These are phyloP conservation scores for Fusarium solani-melongenae DNA, from an alignment of 2,329 filamentous ascomycete genomes.

Conservation along the genomic window DNA sequence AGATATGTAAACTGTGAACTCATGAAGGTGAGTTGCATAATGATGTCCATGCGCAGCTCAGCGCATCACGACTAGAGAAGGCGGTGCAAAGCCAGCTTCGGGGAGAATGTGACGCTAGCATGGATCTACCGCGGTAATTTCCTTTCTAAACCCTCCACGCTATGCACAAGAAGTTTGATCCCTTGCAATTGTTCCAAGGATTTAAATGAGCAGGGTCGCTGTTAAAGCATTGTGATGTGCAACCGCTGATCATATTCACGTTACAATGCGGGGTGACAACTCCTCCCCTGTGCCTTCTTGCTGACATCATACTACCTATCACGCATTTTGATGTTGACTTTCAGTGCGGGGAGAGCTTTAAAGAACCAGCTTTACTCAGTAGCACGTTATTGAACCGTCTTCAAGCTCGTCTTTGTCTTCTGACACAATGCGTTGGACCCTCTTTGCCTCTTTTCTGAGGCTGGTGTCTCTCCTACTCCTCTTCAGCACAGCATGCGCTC, in stretches of 20 bases:
- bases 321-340: neutral
- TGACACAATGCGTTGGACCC: conserved; percentile 17
- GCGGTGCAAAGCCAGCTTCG: neutral
- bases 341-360: neutral
- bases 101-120: neutral
- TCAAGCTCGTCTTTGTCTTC: neutral
- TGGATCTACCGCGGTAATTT: neutral
- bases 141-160: neutral
- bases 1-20: neutral
- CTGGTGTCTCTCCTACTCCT: neutral
- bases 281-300: neutral
- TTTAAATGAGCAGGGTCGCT: neutral
- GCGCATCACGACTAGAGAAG: neutral
- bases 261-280: neutral
- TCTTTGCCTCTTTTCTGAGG: neutral
- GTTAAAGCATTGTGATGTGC: neutral
- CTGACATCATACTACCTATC: neutral
- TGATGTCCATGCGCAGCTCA: neutral
- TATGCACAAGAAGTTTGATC: neutral
- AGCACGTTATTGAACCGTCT: neutral
- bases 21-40: neutral
- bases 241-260: neutral
- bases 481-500: neutral
- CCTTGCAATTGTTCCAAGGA: neutral
- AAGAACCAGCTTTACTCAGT: neutral